Evolutionary conservation across 345 rosid genomes (phyloP).

Genomic region (Eucalyptus rudis): DNA sequence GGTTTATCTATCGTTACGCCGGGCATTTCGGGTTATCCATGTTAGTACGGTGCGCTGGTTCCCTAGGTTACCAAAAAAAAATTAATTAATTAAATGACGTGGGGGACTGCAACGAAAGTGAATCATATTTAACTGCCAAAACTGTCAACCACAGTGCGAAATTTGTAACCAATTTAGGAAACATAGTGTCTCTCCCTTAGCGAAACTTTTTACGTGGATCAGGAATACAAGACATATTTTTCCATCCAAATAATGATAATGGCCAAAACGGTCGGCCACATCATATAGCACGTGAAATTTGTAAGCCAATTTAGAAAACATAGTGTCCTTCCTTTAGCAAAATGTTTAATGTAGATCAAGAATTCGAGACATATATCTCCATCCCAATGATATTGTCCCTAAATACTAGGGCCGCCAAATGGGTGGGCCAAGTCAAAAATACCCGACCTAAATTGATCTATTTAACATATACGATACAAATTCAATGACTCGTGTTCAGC

Average conservation of each 20-base stretch:
- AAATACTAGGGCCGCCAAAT: not conserved
- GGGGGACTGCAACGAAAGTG: not conserved
- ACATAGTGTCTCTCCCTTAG: not conserved
- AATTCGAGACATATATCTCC: not conserved
- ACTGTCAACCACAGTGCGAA: not conserved
- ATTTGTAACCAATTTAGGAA: not conserved
- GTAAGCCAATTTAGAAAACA: not conserved
- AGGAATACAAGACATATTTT: not conserved
- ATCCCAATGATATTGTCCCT: not conserved
- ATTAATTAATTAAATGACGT: not conserved
- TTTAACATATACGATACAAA: not conserved
- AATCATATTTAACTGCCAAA: not conserved
- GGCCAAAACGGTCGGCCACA: not conserved
- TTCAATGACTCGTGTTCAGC: too few relatives aligned
- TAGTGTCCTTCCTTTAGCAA: not conserved
- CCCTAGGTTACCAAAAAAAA: too few relatives aligned
- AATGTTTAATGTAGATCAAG: not conserved
- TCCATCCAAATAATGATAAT: not conserved
- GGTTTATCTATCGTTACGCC: too few relatives aligned
- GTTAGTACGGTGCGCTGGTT: too few relatives aligned
- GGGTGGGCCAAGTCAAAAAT: not conserved
- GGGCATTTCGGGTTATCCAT: too few relatives aligned
- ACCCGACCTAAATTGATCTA: too few relatives aligned
- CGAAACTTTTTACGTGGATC: not conserved
- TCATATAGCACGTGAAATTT: not conserved